phyloP scores from a whole-genome alignment of 2,329 filamentous ascomycete genomes.

The Sarocladiaceae sp. region DNA sequence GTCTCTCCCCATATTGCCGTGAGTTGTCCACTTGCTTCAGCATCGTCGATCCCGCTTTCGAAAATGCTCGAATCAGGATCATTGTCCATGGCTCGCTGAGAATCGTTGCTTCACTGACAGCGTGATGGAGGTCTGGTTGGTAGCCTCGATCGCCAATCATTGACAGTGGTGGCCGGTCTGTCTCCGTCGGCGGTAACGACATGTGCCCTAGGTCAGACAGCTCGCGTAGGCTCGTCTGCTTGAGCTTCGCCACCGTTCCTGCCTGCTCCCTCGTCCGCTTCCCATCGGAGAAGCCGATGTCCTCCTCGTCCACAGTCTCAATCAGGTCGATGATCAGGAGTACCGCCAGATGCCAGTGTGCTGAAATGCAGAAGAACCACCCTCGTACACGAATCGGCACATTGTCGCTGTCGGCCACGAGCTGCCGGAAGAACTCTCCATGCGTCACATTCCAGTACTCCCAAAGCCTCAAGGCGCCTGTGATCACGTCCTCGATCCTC shows the following conservation, averaged over 20 bases:
- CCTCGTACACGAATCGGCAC: conserved; percentile 49
- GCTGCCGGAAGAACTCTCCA: conserved; percentile 44
- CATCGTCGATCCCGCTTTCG: conserved; percentile 34
- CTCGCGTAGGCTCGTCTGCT: conserved; percentile 35
- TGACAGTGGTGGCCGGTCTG: conserved; percentile 13
- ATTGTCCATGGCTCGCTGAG: conserved; percentile 55
- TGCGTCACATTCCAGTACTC: conserved; percentile 49
- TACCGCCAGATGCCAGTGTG: conserved; percentile 52
- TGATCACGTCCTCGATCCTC: conserved; percentile 41
- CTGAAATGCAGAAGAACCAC: conserved; percentile 52
- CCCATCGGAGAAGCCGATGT: conserved; percentile 19
- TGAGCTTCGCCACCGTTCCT: conserved; percentile 32
- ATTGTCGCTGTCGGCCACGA: conserved; percentile 40
- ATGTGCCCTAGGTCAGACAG: conserved; percentile 43
- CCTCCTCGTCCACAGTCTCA: conserved; percentile 39
- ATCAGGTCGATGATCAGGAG: conserved; percentile 50
- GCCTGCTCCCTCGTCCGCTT: conserved; percentile 20
- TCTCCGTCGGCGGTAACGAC: conserved; percentile 29
- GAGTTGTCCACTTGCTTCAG: conserved; percentile 28
- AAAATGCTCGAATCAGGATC: conserved; percentile 46
- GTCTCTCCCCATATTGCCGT: conserved; percentile 18
- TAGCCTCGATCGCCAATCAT: conserved; percentile 12
- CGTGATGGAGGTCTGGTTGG: conserved; percentile 42
- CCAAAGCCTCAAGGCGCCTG: conserved; percentile 41
- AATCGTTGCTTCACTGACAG: conserved; percentile 47